These are phyloP conservation scores for rapeseed (Brassica napus) DNA, from an alignment of 345 rosid genomes.

Conservation along the genomic window Da-Ae NC_063437.1:4807001-4807500, in stretches of 20 bases:
- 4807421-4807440: not conserved
- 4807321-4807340: not conserved
- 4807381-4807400: not conserved
- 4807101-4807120: not conserved
- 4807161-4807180: not conserved
- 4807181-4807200: not conserved
- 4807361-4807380: not conserved
- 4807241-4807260: not conserved
- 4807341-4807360: not conserved
- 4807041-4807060: not conserved
- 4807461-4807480: too few relatives aligned
- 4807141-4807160: not conserved
- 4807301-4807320: not conserved
- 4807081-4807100: not conserved
- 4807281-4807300: not conserved
- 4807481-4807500: not conserved
- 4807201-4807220: not conserved
- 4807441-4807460: not conserved
- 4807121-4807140: not conserved
- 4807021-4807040: not conserved
- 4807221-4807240: not conserved
- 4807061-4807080: not conserved
- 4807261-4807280: not conserved
- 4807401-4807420: not conserved
- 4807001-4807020: constrained; percentile 11